Conservation (phyloP, 2,329 filamentous ascomycete species). For the Fusarium abutilonis region DNA sequence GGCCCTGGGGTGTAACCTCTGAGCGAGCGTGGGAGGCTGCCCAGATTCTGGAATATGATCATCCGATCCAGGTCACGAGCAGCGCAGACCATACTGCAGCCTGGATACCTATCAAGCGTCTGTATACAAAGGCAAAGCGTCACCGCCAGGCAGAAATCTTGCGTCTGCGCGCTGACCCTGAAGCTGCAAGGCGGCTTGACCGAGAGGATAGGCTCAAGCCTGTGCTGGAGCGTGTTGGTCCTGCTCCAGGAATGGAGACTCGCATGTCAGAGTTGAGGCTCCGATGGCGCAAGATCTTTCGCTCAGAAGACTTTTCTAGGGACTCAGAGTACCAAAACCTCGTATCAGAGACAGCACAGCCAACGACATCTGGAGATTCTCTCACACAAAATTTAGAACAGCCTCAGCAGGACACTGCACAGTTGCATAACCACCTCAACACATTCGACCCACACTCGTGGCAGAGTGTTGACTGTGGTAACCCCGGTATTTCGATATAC, state of each 20-base stretch:
- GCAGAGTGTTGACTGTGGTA: slow-evolving; percentile 15
- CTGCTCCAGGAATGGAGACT: slow-evolving; percentile 36
- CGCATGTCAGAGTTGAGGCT: slow-evolving; percentile 32
- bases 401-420: neutral
- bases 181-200: slow-evolving; percentile 30
- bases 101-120: slow-evolving; percentile 35
- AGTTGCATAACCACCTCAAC: neutral
- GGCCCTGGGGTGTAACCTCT: slow-evolving; percentile 32
- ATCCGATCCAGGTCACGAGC: slow-evolving; percentile 26
- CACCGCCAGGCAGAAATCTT: slow-evolving; percentile 29
- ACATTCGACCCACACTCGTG: slow-evolving; percentile 7
- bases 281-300: slow-evolving; percentile 35
- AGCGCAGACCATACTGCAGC: slow-evolving; percentile 32
- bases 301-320: slow-evolving; percentile 11
- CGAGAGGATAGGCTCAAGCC: slow-evolving; percentile 35
- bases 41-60: slow-evolving; percentile 36
- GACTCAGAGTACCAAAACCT: slow-evolving; percentile 17
- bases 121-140: slow-evolving; percentile 31
- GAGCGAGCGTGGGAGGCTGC: slow-evolving; percentile 37
- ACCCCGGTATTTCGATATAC: slow-evolving; percentile 21
- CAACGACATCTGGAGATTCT: neutral
- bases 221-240: slow-evolving; percentile 31
- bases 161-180: slow-evolving; percentile 26
- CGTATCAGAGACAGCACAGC: slow-evolving; percentile 2
- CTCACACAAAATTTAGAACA: neutral